These are phyloP conservation scores for Termitomyces sp. DNA, from an alignment of 768 basidiomycete genomes.

Conservation along the genomic window DNA sequence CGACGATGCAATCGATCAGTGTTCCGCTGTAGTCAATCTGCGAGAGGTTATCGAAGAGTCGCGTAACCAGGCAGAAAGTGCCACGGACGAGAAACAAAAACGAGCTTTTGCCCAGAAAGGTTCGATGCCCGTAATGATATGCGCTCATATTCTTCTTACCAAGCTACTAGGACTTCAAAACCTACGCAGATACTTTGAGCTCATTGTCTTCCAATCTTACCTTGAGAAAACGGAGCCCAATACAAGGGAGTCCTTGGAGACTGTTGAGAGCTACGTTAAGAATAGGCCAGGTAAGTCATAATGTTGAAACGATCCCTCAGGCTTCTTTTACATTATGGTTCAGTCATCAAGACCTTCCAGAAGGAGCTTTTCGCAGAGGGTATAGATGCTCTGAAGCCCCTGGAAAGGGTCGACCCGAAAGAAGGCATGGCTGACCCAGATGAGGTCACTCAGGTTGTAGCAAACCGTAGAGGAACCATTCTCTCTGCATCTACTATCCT, in stretches of 20 bases:
- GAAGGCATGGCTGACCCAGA: slow-evolving; percentile 81
- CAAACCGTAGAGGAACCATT: slow-evolving; percentile 78
- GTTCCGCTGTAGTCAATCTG: slow-evolving; percentile 76
- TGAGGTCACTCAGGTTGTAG: slow-evolving; percentile 84
- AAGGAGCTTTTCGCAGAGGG: slow-evolving; percentile 83
- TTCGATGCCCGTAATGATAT: slow-evolving; percentile 18
- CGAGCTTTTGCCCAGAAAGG: slow-evolving; percentile 67
- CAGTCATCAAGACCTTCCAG: slow-evolving; percentile 93
- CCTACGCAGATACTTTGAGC: slow-evolving; percentile 77
- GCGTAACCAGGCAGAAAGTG: slow-evolving; percentile 71
- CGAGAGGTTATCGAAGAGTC: slow-evolving; percentile 86
- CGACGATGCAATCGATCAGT: slow-evolving; percentile 85
- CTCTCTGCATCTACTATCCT: slow-evolving; percentile 89
- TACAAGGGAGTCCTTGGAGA: slow-evolving; percentile 67
- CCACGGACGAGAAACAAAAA: slow-evolving; percentile 66
- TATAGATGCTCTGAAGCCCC: slow-evolving; percentile 71
- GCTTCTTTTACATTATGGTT: neutral
- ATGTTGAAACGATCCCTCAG: neutral
- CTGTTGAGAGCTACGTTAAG: slow-evolving; percentile 78
- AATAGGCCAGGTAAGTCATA: slow-evolving; percentile 65
- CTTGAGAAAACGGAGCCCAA: slow-evolving; percentile 78
- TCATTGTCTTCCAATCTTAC: slow-evolving; percentile 89
- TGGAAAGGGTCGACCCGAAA: slow-evolving; percentile 63
- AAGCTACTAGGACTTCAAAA: slow-evolving; percentile 59
- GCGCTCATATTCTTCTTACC: slow-evolving; percentile 1